Conservation (phyloP, 345 rosid genomes). For the Salix exigua region DNA sequence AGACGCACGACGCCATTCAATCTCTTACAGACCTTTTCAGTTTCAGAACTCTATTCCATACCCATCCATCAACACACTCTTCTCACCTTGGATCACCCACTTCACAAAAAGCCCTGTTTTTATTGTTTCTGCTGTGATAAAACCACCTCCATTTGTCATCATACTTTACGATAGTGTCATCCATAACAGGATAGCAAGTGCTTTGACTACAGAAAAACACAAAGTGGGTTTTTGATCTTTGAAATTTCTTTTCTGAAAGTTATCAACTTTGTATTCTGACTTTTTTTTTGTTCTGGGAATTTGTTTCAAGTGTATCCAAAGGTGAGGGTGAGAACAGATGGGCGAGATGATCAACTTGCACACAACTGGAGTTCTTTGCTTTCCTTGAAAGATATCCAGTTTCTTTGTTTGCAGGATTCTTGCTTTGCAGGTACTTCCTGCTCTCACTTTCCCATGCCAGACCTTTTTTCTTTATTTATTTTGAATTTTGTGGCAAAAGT, state of each 20-base stretch:
- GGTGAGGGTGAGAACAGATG: constrained; percentile 44
- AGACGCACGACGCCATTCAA: not conserved
- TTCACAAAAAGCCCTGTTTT: not conserved
- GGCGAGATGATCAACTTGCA: constrained; percentile 22
- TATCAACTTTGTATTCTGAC: constrained; percentile 10
- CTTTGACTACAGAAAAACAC: not conserved
- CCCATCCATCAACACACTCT: not conserved
- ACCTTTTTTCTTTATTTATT: not conserved
- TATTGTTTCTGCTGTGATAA: constrained; percentile 2
- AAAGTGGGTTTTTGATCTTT: constrained; percentile 15
- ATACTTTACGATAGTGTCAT: not conserved
- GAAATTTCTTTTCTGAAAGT: not conserved
- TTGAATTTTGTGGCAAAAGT: not conserved
- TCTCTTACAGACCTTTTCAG: not conserved
- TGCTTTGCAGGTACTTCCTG: constrained; percentile 35
- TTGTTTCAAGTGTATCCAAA: constrained; percentile 54
- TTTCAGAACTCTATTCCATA: not conserved
- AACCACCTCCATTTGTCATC: not conserved
- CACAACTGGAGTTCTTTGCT: constrained; percentile 34
- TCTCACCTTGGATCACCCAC: not conserved
- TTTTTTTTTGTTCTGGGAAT: not conserved
- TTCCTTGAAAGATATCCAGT: constrained; percentile 47
- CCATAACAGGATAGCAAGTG: not conserved
- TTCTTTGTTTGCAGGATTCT: constrained; percentile 44
- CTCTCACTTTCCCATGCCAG: not conserved